Evolutionary conservation across 208 protist species (phyloP).

Genomic region (Wallacemonas sp.): DNA sequence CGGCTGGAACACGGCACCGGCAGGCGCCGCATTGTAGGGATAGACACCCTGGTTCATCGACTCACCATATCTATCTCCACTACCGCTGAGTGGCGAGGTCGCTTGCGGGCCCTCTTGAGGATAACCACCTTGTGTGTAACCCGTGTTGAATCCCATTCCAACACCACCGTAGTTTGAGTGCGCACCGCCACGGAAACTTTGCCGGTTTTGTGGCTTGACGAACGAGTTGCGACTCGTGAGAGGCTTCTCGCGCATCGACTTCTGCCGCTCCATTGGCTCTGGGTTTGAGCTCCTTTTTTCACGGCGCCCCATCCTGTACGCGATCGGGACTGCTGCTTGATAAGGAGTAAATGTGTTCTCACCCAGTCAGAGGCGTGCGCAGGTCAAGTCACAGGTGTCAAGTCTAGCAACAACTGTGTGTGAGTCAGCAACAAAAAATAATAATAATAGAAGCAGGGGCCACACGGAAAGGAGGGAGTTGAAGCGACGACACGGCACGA

Average conservation of each 20-base stretch:
- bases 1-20: too few relatives aligned
- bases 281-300: not conserved
- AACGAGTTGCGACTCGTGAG: constrained; percentile 9
- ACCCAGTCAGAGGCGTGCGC: not conserved
- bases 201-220: not conserved
- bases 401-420: too few relatives aligned
- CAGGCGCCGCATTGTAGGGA: not conserved
- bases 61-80: too few relatives aligned
- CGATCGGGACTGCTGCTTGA: too few relatives aligned
- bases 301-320: not conserved
- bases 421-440: too few relatives aligned
- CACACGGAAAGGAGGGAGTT: too few relatives aligned
- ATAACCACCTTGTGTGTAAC: too few relatives aligned
- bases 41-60: not conserved
- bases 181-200: not conserved
- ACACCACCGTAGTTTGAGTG: not conserved
- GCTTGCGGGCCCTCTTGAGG: too few relatives aligned
- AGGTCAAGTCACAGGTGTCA: too few relatives aligned
- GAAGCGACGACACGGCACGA: too few relatives aligned
- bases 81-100: too few relatives aligned
- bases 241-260: not conserved
- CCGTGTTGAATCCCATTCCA: not conserved
- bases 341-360: not conserved
- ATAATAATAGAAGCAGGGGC: too few relatives aligned
- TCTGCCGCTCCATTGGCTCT: constrained; percentile 4